Percentiles rank a stretch among this genome's conserved stretches.
Conservation (phyloP, 2,329 filamentous ascomycete genomes). For the Hymenoscyphus linearis region DNA sequence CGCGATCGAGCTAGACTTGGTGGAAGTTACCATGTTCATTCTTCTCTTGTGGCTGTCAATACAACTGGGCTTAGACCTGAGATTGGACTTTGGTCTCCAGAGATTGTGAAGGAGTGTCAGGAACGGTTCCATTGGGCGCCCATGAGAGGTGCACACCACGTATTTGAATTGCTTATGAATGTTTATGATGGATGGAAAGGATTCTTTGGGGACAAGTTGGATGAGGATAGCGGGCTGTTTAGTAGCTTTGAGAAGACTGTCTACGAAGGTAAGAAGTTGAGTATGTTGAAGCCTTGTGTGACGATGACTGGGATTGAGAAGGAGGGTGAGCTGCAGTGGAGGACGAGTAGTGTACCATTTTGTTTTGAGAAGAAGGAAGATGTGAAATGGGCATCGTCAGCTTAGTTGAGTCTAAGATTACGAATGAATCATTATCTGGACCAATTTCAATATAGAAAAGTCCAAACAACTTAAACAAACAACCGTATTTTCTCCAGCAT, state of each 20-base stretch:
- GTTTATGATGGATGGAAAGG: conserved; percentile 7
- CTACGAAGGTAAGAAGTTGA: not conserved
- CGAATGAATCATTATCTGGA: too few relatives aligned
- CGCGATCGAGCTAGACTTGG: conserved; percentile 55
- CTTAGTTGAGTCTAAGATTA: not conserved
- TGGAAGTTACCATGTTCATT: conserved; percentile 58
- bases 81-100: conserved; percentile 48
- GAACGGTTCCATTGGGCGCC: not conserved
- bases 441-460: too few relatives aligned
- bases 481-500: too few relatives aligned
- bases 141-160: conserved; percentile 1
- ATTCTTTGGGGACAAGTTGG: not conserved
- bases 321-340: not conserved
- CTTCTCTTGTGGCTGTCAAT: conserved; percentile 60
- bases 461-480: too few relatives aligned
- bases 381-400: not conserved
- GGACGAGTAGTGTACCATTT: not conserved
- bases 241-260: not conserved
- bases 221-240: not conserved
- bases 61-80: conserved; percentile 49
- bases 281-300: not conserved
- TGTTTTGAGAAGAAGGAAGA: not conserved
- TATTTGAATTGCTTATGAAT: conserved; percentile 6
- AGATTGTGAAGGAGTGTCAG: conserved; percentile 31
- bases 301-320: not conserved